Evolutionary conservation across 1,284 basidiomycete genomes (phyloP).

Genomic region (Papiliotrema fonsecae): DNA sequence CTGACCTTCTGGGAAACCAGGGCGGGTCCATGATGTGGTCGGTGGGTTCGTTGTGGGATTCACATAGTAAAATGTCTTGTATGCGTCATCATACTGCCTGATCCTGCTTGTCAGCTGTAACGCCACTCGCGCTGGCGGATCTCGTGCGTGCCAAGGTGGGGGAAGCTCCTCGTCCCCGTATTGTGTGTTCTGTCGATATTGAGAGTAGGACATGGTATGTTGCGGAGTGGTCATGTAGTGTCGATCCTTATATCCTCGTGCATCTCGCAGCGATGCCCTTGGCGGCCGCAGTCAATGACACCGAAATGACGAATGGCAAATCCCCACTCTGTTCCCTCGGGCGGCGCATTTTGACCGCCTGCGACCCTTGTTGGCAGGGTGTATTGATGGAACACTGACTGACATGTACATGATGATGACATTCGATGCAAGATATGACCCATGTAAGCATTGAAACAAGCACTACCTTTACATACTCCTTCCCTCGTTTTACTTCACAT

Average conservation of each 20-base stretch:
- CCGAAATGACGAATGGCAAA: no score
- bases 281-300: no score
- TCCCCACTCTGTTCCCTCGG: no score
- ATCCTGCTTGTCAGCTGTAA: conserved; percentile 19
- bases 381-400: no score
- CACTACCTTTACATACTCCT: no score
- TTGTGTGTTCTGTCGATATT: not conserved
- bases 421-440: no score
- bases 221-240: not conserved
- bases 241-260: no score
- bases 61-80: conserved; percentile 32
- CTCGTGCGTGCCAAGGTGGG: conserved; percentile 5
- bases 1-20: conserved; percentile 20
- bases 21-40: conserved; percentile 37
- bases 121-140: not conserved
- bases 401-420: no score
- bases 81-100: conserved; percentile 28
- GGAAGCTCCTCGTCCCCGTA: conserved; percentile 6
- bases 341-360: no score
- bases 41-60: conserved; percentile 36
- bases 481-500: not conserved
- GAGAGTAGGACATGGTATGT: not conserved
- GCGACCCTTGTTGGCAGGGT: no score
- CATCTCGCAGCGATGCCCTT: no score
- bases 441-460: no score